These are phyloP conservation scores for Sugiyamaella chiloensis DNA, from an alignment of 805 yeast genomes.

Conservation along the genomic window DNA sequence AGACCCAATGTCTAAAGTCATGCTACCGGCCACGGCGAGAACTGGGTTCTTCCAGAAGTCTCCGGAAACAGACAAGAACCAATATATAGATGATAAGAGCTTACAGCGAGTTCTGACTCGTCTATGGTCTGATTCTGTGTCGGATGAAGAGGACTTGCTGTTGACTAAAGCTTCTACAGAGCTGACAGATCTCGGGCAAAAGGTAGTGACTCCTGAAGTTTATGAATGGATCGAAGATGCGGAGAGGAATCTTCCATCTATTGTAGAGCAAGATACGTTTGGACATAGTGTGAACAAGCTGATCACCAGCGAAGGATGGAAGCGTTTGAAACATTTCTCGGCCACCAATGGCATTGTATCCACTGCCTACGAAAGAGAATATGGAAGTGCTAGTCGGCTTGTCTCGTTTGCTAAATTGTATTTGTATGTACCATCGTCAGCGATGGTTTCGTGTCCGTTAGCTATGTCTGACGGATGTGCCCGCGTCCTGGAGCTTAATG, in stretches of 20 bases:
- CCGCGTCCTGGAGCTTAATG: conserved; percentile 26
- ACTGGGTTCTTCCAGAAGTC: conserved; percentile 29
- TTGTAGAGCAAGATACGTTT: conserved; percentile 31
- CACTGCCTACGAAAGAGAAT: conserved; percentile 29
- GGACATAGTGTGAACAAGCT: conserved; percentile 27
- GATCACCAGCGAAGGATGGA: conserved; percentile 34
- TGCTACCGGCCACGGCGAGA: conserved; percentile 25
- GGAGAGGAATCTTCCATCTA: conserved; percentile 28
- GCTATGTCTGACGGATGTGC: conserved; percentile 38
- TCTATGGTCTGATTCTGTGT: conserved; percentile 14
- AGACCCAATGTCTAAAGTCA: neutral
- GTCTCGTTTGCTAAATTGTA: conserved; percentile 28
- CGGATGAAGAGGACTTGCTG: conserved; percentile 7
- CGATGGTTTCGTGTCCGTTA: conserved; percentile 31
- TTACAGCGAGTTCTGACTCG: conserved; percentile 23
- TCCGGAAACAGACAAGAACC: conserved; percentile 27
- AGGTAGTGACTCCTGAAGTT: conserved; percentile 24
- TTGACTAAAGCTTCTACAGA: conserved; percentile 12
- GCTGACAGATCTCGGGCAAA: conserved; percentile 24
- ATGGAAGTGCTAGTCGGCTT: conserved; percentile 25
- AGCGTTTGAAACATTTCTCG: conserved; percentile 25
- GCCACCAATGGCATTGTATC: conserved; percentile 26
- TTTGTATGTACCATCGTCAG: conserved; percentile 32
- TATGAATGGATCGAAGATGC: conserved; percentile 31
- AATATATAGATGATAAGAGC: conserved; percentile 23